Evolutionary conservation across 2,329 filamentous ascomycete genomes (phyloP).

Genomic region (Pyrenophora seminiperda): DNA sequence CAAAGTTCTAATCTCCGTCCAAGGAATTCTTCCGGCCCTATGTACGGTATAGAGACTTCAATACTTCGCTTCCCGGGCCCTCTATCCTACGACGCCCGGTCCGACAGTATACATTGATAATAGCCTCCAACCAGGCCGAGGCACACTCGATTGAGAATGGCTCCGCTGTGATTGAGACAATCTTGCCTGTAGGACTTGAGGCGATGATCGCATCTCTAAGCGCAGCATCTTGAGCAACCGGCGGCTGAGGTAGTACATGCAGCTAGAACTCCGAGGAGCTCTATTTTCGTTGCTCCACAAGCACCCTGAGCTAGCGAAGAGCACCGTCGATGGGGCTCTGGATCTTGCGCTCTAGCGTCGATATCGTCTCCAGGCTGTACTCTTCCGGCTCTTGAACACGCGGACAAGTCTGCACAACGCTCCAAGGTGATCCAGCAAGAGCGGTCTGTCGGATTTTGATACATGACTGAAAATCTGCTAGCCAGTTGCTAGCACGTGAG

Average conservation of each 20-base stretch:
- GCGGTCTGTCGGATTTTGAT: conserved; percentile 14
- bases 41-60: conserved; percentile 6
- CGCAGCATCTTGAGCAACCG: conserved; percentile 10
- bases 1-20: conserved; percentile 18
- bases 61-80: conserved; percentile 19
- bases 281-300: conserved; percentile 10
- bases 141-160: conserved; percentile 15
- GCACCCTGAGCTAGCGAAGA: conserved; percentile 10
- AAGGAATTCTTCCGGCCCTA: conserved; percentile 27
- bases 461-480: conserved; percentile 1
- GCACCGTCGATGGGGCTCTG: conserved; percentile 12
- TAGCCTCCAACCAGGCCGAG: conserved; percentile 15
- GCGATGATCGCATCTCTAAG: conserved; percentile 1
- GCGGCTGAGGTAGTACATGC: conserved; percentile 9
- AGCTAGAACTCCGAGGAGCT: conserved; percentile 4
- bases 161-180: conserved; percentile 9
- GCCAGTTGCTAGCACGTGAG: conserved; percentile 18
- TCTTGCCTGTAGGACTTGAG: not conserved
- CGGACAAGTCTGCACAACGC: conserved; percentile 6
- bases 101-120: conserved; percentile 15
- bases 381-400: conserved; percentile 14
- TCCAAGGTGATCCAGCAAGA: conserved; percentile 4
- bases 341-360: conserved; percentile 8
- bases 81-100: conserved; percentile 9
- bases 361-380: conserved; percentile 11